These are phyloP conservation scores for Ascochyta viciae-villosae DNA, from an alignment of 2,329 filamentous ascomycete species.

Conservation along the genomic window DNA sequence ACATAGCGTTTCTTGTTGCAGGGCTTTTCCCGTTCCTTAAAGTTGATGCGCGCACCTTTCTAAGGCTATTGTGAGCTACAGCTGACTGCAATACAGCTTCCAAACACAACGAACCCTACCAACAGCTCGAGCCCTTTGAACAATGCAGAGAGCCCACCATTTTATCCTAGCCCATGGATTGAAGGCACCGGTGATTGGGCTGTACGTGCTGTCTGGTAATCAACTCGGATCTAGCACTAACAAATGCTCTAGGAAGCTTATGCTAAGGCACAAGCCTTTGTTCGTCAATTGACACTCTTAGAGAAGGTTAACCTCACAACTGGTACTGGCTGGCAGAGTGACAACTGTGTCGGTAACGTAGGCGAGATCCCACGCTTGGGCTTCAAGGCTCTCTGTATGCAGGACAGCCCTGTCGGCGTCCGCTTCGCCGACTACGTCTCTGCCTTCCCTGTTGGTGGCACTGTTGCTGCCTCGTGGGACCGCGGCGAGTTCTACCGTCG, in stretches of 20 bases:
- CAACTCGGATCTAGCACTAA: not conserved
- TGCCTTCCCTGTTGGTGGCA: slow-evolving; percentile 80
- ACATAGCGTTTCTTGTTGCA: slow-evolving; percentile 30
- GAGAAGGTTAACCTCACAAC: slow-evolving; percentile 98
- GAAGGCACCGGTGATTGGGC: slow-evolving; percentile 75
- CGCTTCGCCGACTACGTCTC: slow-evolving; percentile 81
- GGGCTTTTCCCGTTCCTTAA: slow-evolving; percentile 43
- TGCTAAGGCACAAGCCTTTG: slow-evolving; percentile 75
- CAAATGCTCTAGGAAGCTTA: slow-evolving; percentile 65
- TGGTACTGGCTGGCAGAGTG: slow-evolving; percentile 73
- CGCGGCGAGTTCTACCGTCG: slow-evolving; percentile 72
- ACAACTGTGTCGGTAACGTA: slow-evolving; percentile 69
- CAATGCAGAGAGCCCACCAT: slow-evolving; percentile 63
- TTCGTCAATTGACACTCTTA: slow-evolving; percentile 79
- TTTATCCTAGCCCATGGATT: slow-evolving; percentile 89
- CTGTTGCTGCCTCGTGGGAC: slow-evolving; percentile 84
- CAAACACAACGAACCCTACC: slow-evolving; percentile 36
- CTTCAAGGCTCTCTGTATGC: slow-evolving; percentile 78
- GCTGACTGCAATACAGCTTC: slow-evolving; percentile 44
- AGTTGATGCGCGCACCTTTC: slow-evolving; percentile 28
- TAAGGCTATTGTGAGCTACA: slow-evolving; percentile 18
- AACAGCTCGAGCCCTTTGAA: slow-evolving; percentile 34
- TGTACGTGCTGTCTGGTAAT: slow-evolving; percentile 28
- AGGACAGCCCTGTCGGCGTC: slow-evolving; percentile 84
- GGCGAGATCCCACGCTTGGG: slow-evolving; percentile 74